Evolutionary conservation across 108 stramenopile species (phyloP), one percentile per base, ranked within the genome.

Genomic region (Nitzschia inconspicua): DNA sequence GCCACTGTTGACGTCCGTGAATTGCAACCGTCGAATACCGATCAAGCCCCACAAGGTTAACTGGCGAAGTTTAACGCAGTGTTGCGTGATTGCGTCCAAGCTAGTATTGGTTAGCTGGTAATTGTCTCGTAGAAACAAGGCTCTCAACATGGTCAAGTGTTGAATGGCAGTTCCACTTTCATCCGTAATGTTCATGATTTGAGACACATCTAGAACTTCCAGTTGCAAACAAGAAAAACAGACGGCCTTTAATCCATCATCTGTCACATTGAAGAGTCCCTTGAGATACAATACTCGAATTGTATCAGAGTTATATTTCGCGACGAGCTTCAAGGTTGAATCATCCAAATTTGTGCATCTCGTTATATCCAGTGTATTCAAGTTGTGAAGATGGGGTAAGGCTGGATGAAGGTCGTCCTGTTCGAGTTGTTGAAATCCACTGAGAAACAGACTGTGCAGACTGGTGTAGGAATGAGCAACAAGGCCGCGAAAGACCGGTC

Each of bases 41-140:
- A 71, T 79, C 44, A 76, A 80, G 2, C 85, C 85, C 85, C 81
- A 86, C 25, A 86, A 51, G 1, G 85, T 83, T n/a, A 77, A 65
- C 53, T 82, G 78, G 6, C 55, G 44, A 26, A 86, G 60, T 44
- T 72, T 65, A 24, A 37, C 56, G 56, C 85, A 86, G 24, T 77
- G 63, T 14, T 19, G 25, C 10, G 79, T 78, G 30, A 86, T 86
- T 16, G 60, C 46, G 51, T 80, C 81, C 19, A 86, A 49, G 31
- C 73, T 71, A 3, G 34, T 4, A 48, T 86, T 79, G 1, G 85
- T 86, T 63, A 82, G 40, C 25, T 37, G 47, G 39, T 71, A 86
- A 56, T 86, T 86, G 48, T 86, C 85, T 34, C 81, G 65, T 47
- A 74, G 63, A 51, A 82, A 82, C 14, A 86, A 60, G 1, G 79